Evolutionary conservation across 2,329 filamentous ascomycete species (phyloP).

Genomic region (Pseudocercospora pini-densiflorae): DNA sequence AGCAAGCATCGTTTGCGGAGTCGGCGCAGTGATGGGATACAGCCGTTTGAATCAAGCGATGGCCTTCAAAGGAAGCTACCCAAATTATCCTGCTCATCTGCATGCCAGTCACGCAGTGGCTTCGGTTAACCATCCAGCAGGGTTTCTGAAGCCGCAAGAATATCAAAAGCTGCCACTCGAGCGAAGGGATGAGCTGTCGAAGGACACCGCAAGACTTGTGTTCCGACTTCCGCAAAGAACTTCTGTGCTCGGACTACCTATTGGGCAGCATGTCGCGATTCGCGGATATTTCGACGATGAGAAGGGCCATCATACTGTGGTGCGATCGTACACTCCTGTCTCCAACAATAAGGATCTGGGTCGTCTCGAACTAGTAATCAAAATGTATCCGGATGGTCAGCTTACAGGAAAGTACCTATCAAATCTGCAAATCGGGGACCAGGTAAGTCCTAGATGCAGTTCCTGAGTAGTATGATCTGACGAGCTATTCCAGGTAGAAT

Average conservation of each 20-base stretch:
- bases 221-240: conserved; percentile 33
- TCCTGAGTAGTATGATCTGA: background rate
- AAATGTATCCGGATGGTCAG: conserved; percentile 56
- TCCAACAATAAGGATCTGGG: conserved; percentile 47
- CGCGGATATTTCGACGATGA: conserved; percentile 31
- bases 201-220: conserved; percentile 34
- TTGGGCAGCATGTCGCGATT: conserved; percentile 43
- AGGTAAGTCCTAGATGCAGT: conserved; percentile 15
- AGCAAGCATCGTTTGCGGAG: conserved; percentile 33
- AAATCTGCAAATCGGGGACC: conserved; percentile 54
- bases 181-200: conserved; percentile 24
- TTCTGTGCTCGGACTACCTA: conserved; percentile 41
- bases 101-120: conserved; percentile 32
- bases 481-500: conserved; percentile 40
- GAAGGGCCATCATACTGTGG: conserved; percentile 21
- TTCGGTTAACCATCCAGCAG: conserved; percentile 39
- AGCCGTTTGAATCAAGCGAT: conserved; percentile 25
- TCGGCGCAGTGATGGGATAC: conserved; percentile 19
- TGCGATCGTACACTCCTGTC: conserved; percentile 31
- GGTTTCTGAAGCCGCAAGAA: conserved; percentile 56
- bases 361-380: conserved; percentile 57
- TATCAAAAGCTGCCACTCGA: conserved; percentile 55
- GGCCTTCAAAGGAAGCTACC: conserved; percentile 21
- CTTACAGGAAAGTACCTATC: conserved; percentile 55
- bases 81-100: conserved; percentile 42